phyloP scores from a whole-genome alignment of 257 asterid species.

The Orobanche coerulescens region DNA sequence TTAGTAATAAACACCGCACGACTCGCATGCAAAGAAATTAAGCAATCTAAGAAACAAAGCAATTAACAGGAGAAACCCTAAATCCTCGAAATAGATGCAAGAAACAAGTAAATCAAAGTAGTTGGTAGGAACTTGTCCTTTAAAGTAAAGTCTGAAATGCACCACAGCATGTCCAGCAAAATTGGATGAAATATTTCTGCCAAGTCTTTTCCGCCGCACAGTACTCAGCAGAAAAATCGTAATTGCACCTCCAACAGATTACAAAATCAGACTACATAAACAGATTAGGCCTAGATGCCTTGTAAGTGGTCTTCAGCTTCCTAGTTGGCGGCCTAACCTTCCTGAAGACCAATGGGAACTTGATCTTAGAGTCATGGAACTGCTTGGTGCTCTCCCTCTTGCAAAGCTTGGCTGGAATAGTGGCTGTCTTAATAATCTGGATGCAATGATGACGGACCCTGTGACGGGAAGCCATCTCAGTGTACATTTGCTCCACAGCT shows the following conservation, averaged over 20 bases:
- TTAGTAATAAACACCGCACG: too few species aligned
- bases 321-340: not conserved
- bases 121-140: too few species aligned
- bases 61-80: too few species aligned
- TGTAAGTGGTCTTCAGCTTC: conserved; percentile 3
- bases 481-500: not conserved
- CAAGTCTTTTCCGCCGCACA: too few species aligned
- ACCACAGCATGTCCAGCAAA: not conserved
- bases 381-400: not conserved
- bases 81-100: too few species aligned
- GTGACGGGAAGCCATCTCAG: not conserved
- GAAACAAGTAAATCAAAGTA: too few species aligned
- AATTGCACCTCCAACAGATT: not conserved
- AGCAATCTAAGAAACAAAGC: too few species aligned
- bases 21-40: too few species aligned
- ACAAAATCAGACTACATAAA: not conserved
- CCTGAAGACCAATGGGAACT: not conserved
- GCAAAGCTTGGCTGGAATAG: not conserved
- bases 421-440: not conserved
- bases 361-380: not conserved
- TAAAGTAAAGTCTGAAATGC: not conserved
- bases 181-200: too few species aligned
- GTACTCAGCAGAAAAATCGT: too few species aligned
- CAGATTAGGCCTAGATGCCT: not conserved
- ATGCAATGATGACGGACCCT: not conserved